Evolutionary conservation across 2,329 filamentous ascomycete genomes (phyloP).

Genomic region (Cadophora sp.): DNA sequence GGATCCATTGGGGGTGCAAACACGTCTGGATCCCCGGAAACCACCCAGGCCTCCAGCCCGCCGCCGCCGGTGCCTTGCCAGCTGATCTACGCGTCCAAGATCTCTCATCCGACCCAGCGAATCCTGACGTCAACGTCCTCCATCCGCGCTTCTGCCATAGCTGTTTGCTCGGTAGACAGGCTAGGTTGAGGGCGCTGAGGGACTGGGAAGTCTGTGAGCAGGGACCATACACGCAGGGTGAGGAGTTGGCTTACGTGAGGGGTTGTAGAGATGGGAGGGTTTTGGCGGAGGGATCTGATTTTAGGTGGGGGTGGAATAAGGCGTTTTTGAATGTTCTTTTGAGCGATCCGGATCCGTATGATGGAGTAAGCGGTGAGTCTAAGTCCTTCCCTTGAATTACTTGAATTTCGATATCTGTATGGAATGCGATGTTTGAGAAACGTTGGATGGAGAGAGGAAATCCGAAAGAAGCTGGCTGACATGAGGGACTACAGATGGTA

Average conservation of each 20-base stretch:
- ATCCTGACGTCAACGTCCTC: background rate
- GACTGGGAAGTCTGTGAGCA: background rate
- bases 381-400: background rate
- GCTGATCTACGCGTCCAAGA: background rate
- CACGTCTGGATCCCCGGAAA: background rate
- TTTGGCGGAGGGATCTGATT: background rate
- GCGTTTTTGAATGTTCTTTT: background rate
- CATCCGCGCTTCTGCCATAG: background rate
- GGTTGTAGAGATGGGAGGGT: slow-evolving; percentile 6
- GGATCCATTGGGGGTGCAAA: background rate
- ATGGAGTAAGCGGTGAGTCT: background rate
- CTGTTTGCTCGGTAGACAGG: background rate
- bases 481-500: background rate
- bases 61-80: background rate
- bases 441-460: no score
- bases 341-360: slow-evolving; percentile 1
- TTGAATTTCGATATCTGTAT: background rate
- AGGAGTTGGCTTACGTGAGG: background rate
- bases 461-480: background rate
- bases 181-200: background rate
- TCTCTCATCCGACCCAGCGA: background rate
- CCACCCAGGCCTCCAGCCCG: background rate
- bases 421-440: background rate
- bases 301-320: background rate
- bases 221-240: background rate